phyloP scores from a whole-genome alignment of 345 rosid genomes.

The Sonneratia alba region DNA sequence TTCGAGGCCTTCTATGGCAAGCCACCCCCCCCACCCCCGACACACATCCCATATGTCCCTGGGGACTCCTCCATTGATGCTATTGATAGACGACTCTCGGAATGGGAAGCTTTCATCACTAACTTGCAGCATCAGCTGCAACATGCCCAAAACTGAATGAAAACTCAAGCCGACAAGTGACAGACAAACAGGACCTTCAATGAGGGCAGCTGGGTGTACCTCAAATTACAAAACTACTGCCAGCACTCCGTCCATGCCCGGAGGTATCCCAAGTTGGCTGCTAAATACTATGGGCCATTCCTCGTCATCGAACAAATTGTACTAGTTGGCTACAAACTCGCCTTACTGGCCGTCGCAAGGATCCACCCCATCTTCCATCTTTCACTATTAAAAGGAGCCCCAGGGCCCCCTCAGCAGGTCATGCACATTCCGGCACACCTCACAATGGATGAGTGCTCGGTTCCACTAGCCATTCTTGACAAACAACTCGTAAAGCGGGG shows the following conservation, averaged over 20 bases:
- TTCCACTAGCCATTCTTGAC: too few species aligned
- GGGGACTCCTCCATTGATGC: background rate
- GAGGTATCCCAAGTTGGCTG: background rate
- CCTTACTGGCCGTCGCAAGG: background rate
- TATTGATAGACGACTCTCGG: background rate
- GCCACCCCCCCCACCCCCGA: background rate
- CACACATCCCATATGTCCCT: background rate
- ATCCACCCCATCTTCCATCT: background rate
- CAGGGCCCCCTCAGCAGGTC: background rate
- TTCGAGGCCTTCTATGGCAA: background rate
- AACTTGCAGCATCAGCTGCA: background rate
- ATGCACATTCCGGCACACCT: too few species aligned
- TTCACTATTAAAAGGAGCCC: background rate
- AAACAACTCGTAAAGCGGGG: too few species aligned
- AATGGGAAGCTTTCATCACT: background rate
- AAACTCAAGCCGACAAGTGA: background rate
- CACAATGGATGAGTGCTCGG: too few species aligned
- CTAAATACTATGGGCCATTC: conserved; percentile 7
- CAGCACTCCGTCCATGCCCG: background rate
- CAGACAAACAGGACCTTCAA: background rate
- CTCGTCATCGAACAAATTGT: background rate
- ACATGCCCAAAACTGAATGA: conserved; percentile 1
- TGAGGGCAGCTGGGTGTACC: conserved; percentile 1
- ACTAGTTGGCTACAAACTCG: background rate
- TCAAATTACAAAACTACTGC: background rate